Base-by-base conservation (phyloP, 192 early-diverging fungal genomes). In the Backusella circina region DNA sequence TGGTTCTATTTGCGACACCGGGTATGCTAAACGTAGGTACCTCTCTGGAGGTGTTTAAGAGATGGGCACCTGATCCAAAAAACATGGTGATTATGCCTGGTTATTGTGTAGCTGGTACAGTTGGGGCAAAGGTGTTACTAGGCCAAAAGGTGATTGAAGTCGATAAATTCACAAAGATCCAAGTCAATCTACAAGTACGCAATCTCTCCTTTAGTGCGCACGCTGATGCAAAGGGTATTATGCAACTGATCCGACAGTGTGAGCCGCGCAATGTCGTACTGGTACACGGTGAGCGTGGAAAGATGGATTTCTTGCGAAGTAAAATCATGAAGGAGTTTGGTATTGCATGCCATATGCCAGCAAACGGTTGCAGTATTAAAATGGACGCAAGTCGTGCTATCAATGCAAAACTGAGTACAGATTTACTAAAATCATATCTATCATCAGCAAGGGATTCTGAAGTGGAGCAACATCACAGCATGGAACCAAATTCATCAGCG, bases 1-100 rank as follows among this genome's bases (percentile, higher is more conserved):
- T 96, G 93, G 97, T 99, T 7, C 79, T 98, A 30, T 98, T 99
- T 89, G 96, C 98, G 1, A 93, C 95, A 0, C 98, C 98, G 1
- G 98, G 98, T 10, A 99, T 99, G 98, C 86, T 99, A n/a, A 95
- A 99, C 80, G 90, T 92, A 33, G 98, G 98, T 23, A 97, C 93
- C 8, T 96, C 95, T 0, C 86, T 99, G n/a, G 91, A 94, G 50
- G 91, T 98, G 2, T 98, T 99, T 81, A 93, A 93, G 73, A 98
- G 97, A 80, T 98, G 96, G 96, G 95, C 95, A 50, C 89, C 88
- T 0, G 88, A 96, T 79, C 93, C 94, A 5, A 89, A 91, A 73
- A 99, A 99, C 73, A 98, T 97, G 95, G 88, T 98, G 35, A 97
- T 99, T 73, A 91, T 99, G 90, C 98, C 98, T 7, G 98, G 98